A percentile compares a stretch with the other conserved stretches of the same genome.
Conservation (phyloP, 805 yeast genomes). For the Metschnikowia kofuensis region DNA sequence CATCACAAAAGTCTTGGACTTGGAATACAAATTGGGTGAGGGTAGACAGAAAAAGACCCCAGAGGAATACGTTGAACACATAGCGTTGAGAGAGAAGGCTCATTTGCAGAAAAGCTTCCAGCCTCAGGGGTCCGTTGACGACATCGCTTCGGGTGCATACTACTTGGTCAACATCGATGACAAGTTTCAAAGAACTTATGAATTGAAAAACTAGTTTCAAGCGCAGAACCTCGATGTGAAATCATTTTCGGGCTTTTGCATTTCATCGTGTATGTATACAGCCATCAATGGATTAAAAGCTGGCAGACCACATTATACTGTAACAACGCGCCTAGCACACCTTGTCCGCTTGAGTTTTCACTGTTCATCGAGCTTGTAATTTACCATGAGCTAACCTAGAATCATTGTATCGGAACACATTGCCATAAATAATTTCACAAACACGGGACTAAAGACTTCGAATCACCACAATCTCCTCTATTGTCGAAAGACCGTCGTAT, state of each 20-base stretch:
- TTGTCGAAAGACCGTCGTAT: slow-evolving; percentile 3
- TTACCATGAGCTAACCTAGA: too few relatives aligned
- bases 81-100: slow-evolving; percentile 83
- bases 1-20: slow-evolving; percentile 62
- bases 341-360: too few relatives aligned
- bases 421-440: too few relatives aligned
- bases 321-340: too few relatives aligned
- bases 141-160: slow-evolving; percentile 71
- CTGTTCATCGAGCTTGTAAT: too few relatives aligned
- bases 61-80: slow-evolving; percentile 73
- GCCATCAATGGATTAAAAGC: too few relatives aligned
- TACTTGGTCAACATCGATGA: slow-evolving; percentile 84
- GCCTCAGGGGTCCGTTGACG: slow-evolving; percentile 78
- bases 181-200: slow-evolving; percentile 81
- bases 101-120: slow-evolving; percentile 76
- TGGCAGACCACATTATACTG: too few relatives aligned
- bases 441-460: too few relatives aligned
- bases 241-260: too few relatives aligned
- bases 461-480: not conserved
- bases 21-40: slow-evolving; percentile 61
- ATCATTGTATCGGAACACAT: too few relatives aligned
- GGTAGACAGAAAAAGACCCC: slow-evolving; percentile 70
- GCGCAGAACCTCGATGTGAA: too few relatives aligned
- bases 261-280: too few relatives aligned
- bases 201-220: slow-evolving; percentile 41